Evolutionary conservation across 441 rosid species (phyloP).

Genomic region (Gossypium schwendimanii): DNA sequence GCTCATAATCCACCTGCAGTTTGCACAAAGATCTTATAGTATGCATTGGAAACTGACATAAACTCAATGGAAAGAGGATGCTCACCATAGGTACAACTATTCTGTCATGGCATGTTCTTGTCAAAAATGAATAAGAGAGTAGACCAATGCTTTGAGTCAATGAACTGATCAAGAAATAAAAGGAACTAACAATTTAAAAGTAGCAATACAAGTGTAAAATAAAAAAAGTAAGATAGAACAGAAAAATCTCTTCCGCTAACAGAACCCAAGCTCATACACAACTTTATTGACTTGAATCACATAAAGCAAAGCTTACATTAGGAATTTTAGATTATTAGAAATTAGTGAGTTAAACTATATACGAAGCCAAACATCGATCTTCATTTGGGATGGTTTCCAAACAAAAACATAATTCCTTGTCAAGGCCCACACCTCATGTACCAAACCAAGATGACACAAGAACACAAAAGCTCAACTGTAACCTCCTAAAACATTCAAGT

Average conservation of each 20-base stretch:
- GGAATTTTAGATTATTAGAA: neutral
- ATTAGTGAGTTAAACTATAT: neutral
- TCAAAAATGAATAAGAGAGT: constrained; percentile 81
- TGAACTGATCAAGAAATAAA: constrained; percentile 36
- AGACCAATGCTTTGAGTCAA: constrained; percentile 82
- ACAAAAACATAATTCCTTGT: neutral
- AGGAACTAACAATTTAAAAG: neutral
- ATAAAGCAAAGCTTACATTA: neutral
- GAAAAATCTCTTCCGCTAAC: neutral
- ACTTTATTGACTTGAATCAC: neutral
- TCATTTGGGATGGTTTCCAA: neutral
- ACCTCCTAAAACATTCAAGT: neutral
- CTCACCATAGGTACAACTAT: constrained; percentile 92
- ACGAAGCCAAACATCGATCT: neutral
- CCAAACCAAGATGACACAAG: neutral
- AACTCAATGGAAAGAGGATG: constrained; percentile 16
- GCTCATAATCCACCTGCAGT: constrained; percentile 75
- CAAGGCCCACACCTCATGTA: neutral
- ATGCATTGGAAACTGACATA: constrained; percentile 11
- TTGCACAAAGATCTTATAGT: constrained; percentile 14
- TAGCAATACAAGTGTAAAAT: neutral
- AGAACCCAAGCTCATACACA: neutral
- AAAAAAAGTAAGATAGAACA: neutral
- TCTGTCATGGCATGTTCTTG: constrained; percentile 64
- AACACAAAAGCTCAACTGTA: neutral